Evolutionary conservation across 768 basidiomycete genomes (phyloP).

Genomic region (Cyclocybe cylindracea): DNA sequence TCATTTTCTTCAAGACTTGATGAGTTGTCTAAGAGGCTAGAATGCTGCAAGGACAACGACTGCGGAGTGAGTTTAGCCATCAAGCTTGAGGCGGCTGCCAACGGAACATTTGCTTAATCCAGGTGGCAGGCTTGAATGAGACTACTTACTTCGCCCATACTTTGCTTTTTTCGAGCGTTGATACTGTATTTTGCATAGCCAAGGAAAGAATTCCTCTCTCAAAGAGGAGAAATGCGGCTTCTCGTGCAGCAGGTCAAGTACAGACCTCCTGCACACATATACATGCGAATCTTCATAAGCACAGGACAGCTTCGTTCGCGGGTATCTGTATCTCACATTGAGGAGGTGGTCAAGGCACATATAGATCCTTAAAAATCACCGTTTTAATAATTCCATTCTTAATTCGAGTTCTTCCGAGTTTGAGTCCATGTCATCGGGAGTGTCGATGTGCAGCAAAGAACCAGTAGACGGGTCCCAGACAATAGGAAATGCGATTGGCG

Average conservation of each 20-base stretch:
- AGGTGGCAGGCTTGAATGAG: not conserved
- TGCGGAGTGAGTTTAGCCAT: slow-evolving; percentile 46
- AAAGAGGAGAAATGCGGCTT: slow-evolving; percentile 79
- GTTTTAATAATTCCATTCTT: slow-evolving; percentile 71
- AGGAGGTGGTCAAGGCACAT: slow-evolving; percentile 2
- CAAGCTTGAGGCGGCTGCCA: slow-evolving; percentile 45
- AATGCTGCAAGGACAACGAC: slow-evolving; percentile 57
- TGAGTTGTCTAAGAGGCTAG: slow-evolving; percentile 40
- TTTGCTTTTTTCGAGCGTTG: slow-evolving; percentile 58
- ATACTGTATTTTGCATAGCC: slow-evolving; percentile 88
- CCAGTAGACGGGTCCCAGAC: slow-evolving; percentile 67
- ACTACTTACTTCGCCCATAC: slow-evolving; percentile 53
- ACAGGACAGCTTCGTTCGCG: slow-evolving; percentile 66
- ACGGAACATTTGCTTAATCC: too few species aligned
- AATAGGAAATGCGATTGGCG: slow-evolving; percentile 47
- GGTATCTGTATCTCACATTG: slow-evolving; percentile 51
- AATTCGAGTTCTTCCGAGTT: slow-evolving; percentile 74
- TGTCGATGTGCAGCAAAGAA: slow-evolving; percentile 75
- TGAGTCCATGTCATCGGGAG: slow-evolving; percentile 64
- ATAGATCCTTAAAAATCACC: slow-evolving; percentile 37
- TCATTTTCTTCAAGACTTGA: slow-evolving; percentile 4
- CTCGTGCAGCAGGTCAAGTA: slow-evolving; percentile 70
- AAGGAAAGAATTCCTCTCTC: slow-evolving; percentile 88
- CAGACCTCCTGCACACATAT: slow-evolving; percentile 77
- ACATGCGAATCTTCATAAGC: slow-evolving; percentile 85